phyloP scores from a whole-genome alignment of 306 rosid species.

The Sindora glabra region DNA sequence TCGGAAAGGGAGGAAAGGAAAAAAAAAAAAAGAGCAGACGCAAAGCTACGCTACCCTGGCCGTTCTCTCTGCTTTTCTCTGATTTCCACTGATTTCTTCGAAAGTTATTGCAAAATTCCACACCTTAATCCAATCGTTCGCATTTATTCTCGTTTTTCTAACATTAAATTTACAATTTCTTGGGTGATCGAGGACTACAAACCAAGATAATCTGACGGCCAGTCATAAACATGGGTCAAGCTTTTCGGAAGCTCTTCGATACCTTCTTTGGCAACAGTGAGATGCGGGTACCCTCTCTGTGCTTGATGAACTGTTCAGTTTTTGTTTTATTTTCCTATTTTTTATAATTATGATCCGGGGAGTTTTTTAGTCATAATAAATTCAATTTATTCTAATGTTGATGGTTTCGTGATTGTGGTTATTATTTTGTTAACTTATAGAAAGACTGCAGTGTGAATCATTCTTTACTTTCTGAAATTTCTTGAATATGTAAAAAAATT shows the following conservation, averaged over 20 bases:
- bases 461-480: not conserved
- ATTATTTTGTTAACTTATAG: not conserved
- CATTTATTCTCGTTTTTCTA: too few species aligned
- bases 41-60: too few species aligned
- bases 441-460: not conserved
- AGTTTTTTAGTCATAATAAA: not conserved
- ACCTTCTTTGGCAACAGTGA: conserved; percentile 41
- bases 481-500: not conserved
- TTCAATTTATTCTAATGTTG: not conserved
- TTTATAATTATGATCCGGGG: not conserved
- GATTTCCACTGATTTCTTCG: too few species aligned
- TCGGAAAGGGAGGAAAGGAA: too few species aligned
- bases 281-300: conserved; percentile 26
- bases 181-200: too few species aligned
- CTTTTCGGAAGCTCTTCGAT: conserved; percentile 46
- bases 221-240: conserved; percentile 61
- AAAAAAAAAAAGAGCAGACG: too few species aligned
- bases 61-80: too few species aligned
- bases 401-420: not conserved
- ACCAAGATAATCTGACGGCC: too few species aligned
- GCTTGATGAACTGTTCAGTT: not conserved
- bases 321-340: not conserved
- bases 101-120: too few species aligned
- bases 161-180: too few species aligned
- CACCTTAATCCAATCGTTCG: too few species aligned